Conservation (phyloP, 2,329 filamentous ascomycete species). For the Alternaria sp. region DNA sequence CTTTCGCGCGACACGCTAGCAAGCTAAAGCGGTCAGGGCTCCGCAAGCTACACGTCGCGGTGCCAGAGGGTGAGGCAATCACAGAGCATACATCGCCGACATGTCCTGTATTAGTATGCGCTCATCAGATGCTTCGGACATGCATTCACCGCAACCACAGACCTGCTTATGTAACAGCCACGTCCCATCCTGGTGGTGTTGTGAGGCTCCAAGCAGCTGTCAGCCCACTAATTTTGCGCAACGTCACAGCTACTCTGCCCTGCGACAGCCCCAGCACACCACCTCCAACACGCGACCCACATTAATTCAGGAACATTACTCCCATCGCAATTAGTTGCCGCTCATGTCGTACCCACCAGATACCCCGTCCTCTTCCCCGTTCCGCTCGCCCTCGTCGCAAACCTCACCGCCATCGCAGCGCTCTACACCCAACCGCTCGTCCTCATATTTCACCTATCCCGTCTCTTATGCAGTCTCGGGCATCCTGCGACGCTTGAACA, state of each 20-base stretch:
- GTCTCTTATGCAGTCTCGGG: slow-evolving; percentile 57
- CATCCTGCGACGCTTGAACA: slow-evolving; percentile 55
- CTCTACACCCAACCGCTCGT: slow-evolving; percentile 32
- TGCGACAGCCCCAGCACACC: slow-evolving; percentile 21
- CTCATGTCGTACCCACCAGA: slow-evolving; percentile 40
- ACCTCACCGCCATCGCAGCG: slow-evolving; percentile 12
- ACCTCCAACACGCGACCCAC: slow-evolving; percentile 32
- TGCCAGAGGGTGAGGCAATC: slow-evolving; percentile 17
- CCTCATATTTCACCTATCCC: slow-evolving; percentile 57
- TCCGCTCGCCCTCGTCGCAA: slow-evolving; percentile 13
- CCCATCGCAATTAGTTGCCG: slow-evolving; percentile 7
- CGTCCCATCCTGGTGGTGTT: background rate
- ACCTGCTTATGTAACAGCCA: slow-evolving; percentile 11
- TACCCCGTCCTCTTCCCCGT: slow-evolving; percentile 19
- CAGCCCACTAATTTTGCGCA: slow-evolving; percentile 34
- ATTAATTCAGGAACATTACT: slow-evolving; percentile 22
- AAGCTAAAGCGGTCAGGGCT: slow-evolving; percentile 16
- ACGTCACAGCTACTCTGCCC: slow-evolving; percentile 33
- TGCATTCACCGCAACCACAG: background rate
- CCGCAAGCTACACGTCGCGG: slow-evolving; percentile 12
- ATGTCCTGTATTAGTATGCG: background rate
- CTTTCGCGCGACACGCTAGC: slow-evolving; percentile 37
- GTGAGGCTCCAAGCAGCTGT: slow-evolving; percentile 21
- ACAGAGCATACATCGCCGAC: slow-evolving; percentile 12
- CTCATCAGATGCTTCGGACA: background rate